Evolutionary conservation across 305 asterid species (phyloP), one percentile per base, ranked within the genome.

Genomic region (Fraxinus dipetala): DNA sequence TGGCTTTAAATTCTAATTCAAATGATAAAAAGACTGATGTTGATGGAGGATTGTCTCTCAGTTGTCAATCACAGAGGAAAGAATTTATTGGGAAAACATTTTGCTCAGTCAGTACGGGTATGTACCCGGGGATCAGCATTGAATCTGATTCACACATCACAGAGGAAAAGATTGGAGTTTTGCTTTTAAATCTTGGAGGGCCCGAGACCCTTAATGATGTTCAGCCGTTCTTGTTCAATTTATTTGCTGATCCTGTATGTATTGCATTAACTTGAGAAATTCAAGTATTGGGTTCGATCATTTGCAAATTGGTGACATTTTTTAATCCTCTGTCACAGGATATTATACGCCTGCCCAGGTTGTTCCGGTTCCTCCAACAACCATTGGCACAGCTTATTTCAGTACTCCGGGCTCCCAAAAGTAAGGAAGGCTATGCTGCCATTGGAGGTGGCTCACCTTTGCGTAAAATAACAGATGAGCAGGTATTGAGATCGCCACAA

Each of bases 381-480:
- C 98, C 99, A 67, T 85, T 95, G 83, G 99, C 99, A 31, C 96
- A 94, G 72, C 89, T 95, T 11, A 95, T 95, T 72, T 95, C 98
- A 5, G 85, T 76, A 13, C 85, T 94, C 82, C 87, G 98, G 75
- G 98, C 99, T 83, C 97, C 97, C 31, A 95, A 95, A 84, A 95
- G 97, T 88, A 95, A 94, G 87, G 98, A 94, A 88, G 99, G 95
- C 2, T 95, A 94, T 89, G 97, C 98, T 89, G 90, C 99, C 83
- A 95, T 94, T 84, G 98, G 99, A 81, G 99, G 99, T 59, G 99
- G 99, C 84, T 95, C 99, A 10, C 99, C 99, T 79, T 83, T 95
- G 80, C 97, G 97, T 82, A 93, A 88, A 85, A 94, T 94, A 80
- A 95, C 99, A 5, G 85, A 95, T 74, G 97, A 94, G 84, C 97